These are phyloP conservation scores for Pseudogymnoascus sp. DNA, from an alignment of 2,329 filamentous ascomycete species.

Conservation along the genomic window DNA sequence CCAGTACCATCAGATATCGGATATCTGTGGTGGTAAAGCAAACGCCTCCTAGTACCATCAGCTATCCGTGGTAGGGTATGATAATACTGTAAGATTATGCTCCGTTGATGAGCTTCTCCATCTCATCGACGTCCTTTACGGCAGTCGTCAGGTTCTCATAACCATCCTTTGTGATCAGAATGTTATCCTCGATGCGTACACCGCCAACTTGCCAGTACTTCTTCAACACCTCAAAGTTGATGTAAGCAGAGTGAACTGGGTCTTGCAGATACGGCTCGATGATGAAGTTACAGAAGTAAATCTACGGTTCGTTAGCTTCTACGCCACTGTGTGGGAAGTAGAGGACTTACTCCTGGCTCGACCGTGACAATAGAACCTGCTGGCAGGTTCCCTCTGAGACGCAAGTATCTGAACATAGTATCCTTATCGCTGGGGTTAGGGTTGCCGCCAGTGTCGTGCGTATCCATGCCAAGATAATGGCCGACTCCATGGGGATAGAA, in stretches of 20 bases:
- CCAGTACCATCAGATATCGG: background rate
- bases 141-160: slow-evolving; percentile 66
- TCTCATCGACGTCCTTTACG: slow-evolving; percentile 55
- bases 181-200: slow-evolving; percentile 62
- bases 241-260: slow-evolving; percentile 64
- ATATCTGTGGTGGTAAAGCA: background rate
- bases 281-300: slow-evolving; percentile 88
- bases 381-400: slow-evolving; percentile 67
- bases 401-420: slow-evolving; percentile 75
- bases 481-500: slow-evolving; percentile 90
- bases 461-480: slow-evolving; percentile 88
- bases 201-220: slow-evolving; percentile 77
- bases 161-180: slow-evolving; percentile 60
- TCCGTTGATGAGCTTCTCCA: slow-evolving; percentile 37
- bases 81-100: background rate
- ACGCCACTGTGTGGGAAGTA: slow-evolving; percentile 10
- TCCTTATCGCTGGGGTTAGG: slow-evolving; percentile 72
- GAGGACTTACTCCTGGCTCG: slow-evolving; percentile 67
- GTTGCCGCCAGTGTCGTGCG: slow-evolving; percentile 77
- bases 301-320: slow-evolving; percentile 32
- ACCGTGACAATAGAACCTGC: slow-evolving; percentile 83
- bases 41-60: background rate
- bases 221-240: slow-evolving; percentile 63
- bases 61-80: background rate
- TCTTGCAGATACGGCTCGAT: slow-evolving; percentile 71